Conservation (phyloP, 176 grass and related monocot species). For the Lolium multiflorum region DNA sequence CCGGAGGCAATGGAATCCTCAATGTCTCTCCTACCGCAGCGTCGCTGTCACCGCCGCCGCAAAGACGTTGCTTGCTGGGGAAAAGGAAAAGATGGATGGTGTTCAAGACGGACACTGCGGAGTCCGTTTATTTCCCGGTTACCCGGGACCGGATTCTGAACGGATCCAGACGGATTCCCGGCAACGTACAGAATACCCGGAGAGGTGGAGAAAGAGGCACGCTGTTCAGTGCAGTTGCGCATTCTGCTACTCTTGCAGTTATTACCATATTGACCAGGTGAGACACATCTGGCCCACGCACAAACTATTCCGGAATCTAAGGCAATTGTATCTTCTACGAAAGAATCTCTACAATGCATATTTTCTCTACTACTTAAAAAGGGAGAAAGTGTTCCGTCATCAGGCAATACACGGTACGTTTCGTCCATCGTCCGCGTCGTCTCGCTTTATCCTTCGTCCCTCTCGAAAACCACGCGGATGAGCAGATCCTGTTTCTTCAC, state of each 20-base stretch:
- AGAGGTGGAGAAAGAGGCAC: too few relatives aligned
- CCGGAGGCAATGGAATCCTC: not conserved
- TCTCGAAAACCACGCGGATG: too few relatives aligned
- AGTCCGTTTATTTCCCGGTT: not conserved
- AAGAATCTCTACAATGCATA: too few relatives aligned
- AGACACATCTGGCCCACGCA: too few relatives aligned
- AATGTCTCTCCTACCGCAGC: not conserved
- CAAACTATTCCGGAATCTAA: too few relatives aligned
- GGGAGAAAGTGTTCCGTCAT: too few relatives aligned
- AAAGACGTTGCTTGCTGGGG: conserved; percentile 7
- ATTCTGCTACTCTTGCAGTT: not conserved
- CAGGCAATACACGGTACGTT: too few relatives aligned
- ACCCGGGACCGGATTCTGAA: not conserved
- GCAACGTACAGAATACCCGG: not conserved
- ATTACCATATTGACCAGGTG: not conserved
- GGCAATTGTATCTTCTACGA: too few relatives aligned
- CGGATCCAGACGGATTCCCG: conserved; percentile 27
- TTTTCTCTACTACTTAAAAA: too few relatives aligned
- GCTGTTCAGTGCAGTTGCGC: not conserved
- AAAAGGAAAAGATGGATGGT: conserved; percentile 19
- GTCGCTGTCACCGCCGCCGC: conserved; percentile 1
- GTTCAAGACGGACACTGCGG: not conserved
- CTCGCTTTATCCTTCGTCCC: too few relatives aligned
- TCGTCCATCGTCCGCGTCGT: too few relatives aligned
- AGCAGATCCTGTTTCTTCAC: too few relatives aligned